Conservation (phyloP, 495 filamentous ascomycete genomes). For the Lineolata rhizophorae region DNA sequence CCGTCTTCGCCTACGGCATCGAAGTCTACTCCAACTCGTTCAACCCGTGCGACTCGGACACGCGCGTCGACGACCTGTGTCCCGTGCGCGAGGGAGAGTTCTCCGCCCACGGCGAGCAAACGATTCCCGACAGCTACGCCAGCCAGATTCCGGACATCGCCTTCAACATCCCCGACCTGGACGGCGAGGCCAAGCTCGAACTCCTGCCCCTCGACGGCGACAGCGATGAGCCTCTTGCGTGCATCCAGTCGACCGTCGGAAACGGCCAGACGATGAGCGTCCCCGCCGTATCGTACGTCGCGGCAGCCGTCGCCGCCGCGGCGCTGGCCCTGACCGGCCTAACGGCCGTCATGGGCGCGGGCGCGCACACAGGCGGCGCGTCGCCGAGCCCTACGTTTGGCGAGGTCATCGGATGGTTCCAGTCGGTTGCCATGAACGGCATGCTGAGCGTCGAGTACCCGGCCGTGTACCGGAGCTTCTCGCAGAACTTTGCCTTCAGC, state of each 20-base stretch:
- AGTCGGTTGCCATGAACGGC: slow-evolving; percentile 81
- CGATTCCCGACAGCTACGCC: slow-evolving; percentile 46
- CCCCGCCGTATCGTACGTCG: slow-evolving; percentile 61
- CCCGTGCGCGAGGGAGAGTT: slow-evolving; percentile 63
- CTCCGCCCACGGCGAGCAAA: slow-evolving; percentile 41
- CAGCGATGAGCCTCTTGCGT: slow-evolving; percentile 43
- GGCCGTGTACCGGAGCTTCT: slow-evolving; percentile 63
- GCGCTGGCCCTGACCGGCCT: slow-evolving; percentile 56
- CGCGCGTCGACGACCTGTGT: slow-evolving; percentile 53
- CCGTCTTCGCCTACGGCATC: slow-evolving; percentile 70
- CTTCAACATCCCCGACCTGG: slow-evolving; percentile 77
- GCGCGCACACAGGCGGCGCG: slow-evolving; percentile 36
- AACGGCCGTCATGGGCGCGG: slow-evolving; percentile 42
- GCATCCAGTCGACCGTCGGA: slow-evolving; percentile 55
- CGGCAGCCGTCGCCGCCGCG: slow-evolving; percentile 69
- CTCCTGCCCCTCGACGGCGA: slow-evolving; percentile 38
- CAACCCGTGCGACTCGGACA: slow-evolving; percentile 49
- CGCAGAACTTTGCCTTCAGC: slow-evolving; percentile 86
- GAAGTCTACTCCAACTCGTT: slow-evolving; percentile 62
- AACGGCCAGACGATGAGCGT: slow-evolving; percentile 70
- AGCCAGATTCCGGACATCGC: slow-evolving; percentile 71
- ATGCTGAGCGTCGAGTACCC: slow-evolving; percentile 87
- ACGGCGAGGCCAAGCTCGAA: slow-evolving; percentile 62
- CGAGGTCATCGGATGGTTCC: slow-evolving; percentile 79
- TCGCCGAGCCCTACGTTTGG: slow-evolving; percentile 64